Evolutionary conservation across 140 eudicot genomes (phyloP), one percentile per base, ranked within the genome.

Genomic region (Stevia rebaudiana): DNA sequence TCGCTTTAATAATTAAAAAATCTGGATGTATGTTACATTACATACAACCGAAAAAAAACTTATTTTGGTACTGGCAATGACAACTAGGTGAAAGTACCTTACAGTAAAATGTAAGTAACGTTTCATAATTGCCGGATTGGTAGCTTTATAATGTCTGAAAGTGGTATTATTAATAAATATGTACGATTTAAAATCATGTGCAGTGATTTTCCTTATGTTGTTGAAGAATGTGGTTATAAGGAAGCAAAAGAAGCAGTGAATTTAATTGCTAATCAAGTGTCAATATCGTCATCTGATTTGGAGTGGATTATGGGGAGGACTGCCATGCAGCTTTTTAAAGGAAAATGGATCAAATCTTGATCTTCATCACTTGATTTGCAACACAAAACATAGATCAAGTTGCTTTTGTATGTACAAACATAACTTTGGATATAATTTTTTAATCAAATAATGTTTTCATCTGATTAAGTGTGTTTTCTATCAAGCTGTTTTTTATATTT

Each of bases 141-240:
- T 17, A 7, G 55, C 30, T 49, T 19, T 49, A 48, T 49, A 49
- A 49, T 8, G 12, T 40, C 54, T 62, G 12, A 28, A 24, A 30
- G 40, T 5, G 41, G 11, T 55, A 17, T 37, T 69, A 41, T 40
- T 42, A 28, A 28, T 65, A 17, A 31, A 18, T 16, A 8, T 17
- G 19, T 65, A 18, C 44, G 11, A 16, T 25, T 61, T 21, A 40
- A 36, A 40, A 55, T 8, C 16, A 2, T 59, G 9, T 74, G 83
- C 97, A 89, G 97, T 60, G 95, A 89, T 79, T 89, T 89, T 72
- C 97, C 95, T n/a, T 89, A 24, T 68, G 97, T 89, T 43, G 85
- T 89, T 41, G 62, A 86, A 2, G 97, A 89, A 65, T 89, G 97
- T 66, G 95, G 97, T 25, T 89, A 89, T 53, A 81, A 77, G 71